A percentile compares a stretch with the other conserved stretches of the same genome.
phyloP scores from a whole-genome alignment of 352 stramenopile genomes.

The Globisporangium solare region DNA sequence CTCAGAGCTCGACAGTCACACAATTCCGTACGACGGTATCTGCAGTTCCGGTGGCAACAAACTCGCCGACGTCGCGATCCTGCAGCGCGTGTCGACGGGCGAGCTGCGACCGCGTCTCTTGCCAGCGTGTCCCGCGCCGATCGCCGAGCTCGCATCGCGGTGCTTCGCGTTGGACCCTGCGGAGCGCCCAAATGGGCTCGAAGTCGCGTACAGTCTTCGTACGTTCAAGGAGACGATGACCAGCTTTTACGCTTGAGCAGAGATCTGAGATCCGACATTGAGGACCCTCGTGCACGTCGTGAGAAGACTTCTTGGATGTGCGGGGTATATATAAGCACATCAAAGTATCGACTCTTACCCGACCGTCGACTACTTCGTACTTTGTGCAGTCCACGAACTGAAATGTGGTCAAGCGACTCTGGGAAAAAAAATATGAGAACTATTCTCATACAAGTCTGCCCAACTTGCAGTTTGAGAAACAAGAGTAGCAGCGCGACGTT shows the following conservation, averaged over 20 bases:
- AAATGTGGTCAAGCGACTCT: too few relatives aligned
- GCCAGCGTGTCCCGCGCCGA: constrained; percentile 10
- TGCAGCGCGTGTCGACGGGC: constrained; percentile 26
- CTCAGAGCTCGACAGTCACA: background rate
- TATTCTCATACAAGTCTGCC: too few relatives aligned
- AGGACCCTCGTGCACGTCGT: too few relatives aligned
- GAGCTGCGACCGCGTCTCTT: constrained; percentile 23
- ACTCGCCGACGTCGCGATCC: constrained; percentile 24
- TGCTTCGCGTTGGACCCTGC: constrained; percentile 21
- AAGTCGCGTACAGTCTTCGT: constrained; percentile 15
- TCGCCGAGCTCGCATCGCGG: constrained; percentile 20
- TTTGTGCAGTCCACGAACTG: too few relatives aligned
- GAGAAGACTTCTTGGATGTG: too few relatives aligned
- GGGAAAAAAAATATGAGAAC: too few relatives aligned
- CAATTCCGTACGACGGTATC: background rate
- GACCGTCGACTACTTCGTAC: too few relatives aligned
- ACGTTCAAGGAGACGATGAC: background rate
- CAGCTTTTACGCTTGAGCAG: background rate
- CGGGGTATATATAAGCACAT: too few relatives aligned
- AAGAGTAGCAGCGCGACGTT: too few relatives aligned
- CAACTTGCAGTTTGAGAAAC: too few relatives aligned
- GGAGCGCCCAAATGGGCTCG: constrained; percentile 18
- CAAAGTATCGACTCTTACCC: too few relatives aligned
- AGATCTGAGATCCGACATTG: too few relatives aligned
- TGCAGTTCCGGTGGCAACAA: background rate